phyloP scores from a whole-genome alignment of 768 basidiomycete species.

The Leccinum subgranulosum region DNA sequence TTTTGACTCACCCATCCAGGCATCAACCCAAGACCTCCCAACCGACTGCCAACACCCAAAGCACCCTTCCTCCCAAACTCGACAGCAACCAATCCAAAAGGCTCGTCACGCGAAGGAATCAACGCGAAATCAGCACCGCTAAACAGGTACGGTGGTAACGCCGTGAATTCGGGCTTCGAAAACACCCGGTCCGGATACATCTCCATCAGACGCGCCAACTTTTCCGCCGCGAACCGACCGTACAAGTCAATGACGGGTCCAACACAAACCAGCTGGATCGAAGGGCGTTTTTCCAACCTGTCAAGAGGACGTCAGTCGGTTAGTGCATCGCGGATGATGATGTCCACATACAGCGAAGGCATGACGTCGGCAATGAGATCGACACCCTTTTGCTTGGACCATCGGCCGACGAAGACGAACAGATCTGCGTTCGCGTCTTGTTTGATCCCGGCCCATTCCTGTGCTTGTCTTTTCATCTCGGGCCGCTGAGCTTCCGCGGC shows the following conservation, averaged over 20 bases:
- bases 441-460: slow-evolving; percentile 92
- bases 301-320: background rate
- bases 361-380: slow-evolving; percentile 95
- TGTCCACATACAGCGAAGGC: slow-evolving; percentile 68
- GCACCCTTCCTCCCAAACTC: slow-evolving; percentile 97
- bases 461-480: slow-evolving; percentile 86
- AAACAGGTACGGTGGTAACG: slow-evolving; percentile 89
- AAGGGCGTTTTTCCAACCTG: slow-evolving; percentile 81
- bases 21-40: slow-evolving; percentile 95
- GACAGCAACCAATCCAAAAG: slow-evolving; percentile 93
- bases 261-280: slow-evolving; percentile 83
- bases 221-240: slow-evolving; percentile 93
- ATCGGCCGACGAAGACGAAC: slow-evolving; percentile 95
- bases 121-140: slow-evolving; percentile 94
- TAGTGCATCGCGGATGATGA: too few relatives aligned
- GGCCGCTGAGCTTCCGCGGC: slow-evolving; percentile 87
- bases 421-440: slow-evolving; percentile 88
- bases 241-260: slow-evolving; percentile 96
- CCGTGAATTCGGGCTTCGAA: slow-evolving; percentile 97
- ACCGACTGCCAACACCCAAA: slow-evolving; percentile 89
- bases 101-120: slow-evolving; percentile 95
- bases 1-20: slow-evolving; percentile 83
- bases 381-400: slow-evolving; percentile 99
- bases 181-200: slow-evolving; percentile 90
- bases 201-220: slow-evolving; percentile 89